Base-by-base conservation (phyloP, 2,329 filamentous ascomycete species). In the Colletotrichum caudatum region DNA sequence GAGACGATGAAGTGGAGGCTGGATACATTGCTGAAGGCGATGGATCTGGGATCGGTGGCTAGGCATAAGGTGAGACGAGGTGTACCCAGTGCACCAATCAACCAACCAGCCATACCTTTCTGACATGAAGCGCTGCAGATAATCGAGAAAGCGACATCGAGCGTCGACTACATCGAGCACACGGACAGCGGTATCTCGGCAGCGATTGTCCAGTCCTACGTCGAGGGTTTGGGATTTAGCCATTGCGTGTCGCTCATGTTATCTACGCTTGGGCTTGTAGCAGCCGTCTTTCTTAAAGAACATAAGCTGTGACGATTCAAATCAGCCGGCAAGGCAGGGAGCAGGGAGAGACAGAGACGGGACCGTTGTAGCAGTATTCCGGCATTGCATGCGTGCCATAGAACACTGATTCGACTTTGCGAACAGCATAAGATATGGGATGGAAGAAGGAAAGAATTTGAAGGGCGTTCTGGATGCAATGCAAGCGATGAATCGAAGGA, bases 161-260 rank as follows among this genome's bases (percentile, higher is more conserved):
- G 77, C 46, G 77, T 81, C 16, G 78, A 78, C 16, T 82, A 78
- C 26, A 74, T 81, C 16, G 74, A 77, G 23, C 73, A 76, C 9
- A 69, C 76, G 1, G 76, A 75, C 2, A 77, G 75, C 1, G 62
- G 64, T 1, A 60, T 81, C 1, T 72, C 77, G 6, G 59, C 76
- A 23, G 80, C 78, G 4, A 74, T 82, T 8, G 76, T 80, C 1
- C 75, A 73, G 18, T 77, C 80, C 3, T 82, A 82, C 65, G 77
- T 82, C 2, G 76, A 80, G 37, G 80, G 80, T 0, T 50, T 82
- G 35, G 79, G 78, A 71, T 81, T 77, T 71, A 80, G 77, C 53
- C 80, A 82, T 51, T 74, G 77, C 0, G 74, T 81, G 8, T 81
- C 80, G 11, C 76, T 82, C 9, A 35, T 75, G 1, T 77, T 75